Evolutionary conservation across 1,284 basidiomycete genomes (phyloP), one percentile per base, ranked within the genome.

Genomic region (Takashimella koratensis): DNA sequence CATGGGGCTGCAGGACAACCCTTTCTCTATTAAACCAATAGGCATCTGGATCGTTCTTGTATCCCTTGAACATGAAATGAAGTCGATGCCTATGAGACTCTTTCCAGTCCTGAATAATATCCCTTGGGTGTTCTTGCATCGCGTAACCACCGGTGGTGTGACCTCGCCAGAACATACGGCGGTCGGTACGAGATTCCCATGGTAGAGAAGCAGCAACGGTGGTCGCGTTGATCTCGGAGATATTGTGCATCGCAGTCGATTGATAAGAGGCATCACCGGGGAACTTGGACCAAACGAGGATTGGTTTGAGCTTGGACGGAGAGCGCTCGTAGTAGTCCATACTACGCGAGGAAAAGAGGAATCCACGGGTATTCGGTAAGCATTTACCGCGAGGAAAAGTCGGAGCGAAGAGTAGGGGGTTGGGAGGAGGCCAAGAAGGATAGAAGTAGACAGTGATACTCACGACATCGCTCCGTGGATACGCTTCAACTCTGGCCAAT

Each of bases 121-220:
- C n/a, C n/a, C n/a, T n/a, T n/a, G n/a, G n/a, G n/a, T n/a, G n/a
- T n/a, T n/a, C n/a, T 47, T 71, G 62, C 23, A 57, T 58, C 49
- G 69, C 64, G 58, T 72, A 71, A 20, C 71, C 71, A 20, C 78
- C 77, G 0, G 76, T 78, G 6, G 73, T 70, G 0, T 67, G 64
- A 10, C 78, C 77, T 25, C 76, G 66, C 77, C 78, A 79, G 57
- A 77, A 76, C 23, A 78, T 52, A 24, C 73, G 68, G 26, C 67
- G 58, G 51, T 74, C 64, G 12, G 67, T 67, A 57, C 76, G 74
- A 22, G 70, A 65, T 20, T 69, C 68, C 74, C 76, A 77, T n/a
- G n/a, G n/a, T n/a, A n/a, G n/a, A n/a, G n/a, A n/a, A 10, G 58
- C 47, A 11, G 64, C 64, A 2, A 72, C 54, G 19, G 51, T 52